A percentile compares a stretch with the other conserved stretches of the same genome.
Evolutionary conservation across 1,284 basidiomycete species (phyloP).

Genomic region (Sporisorium iseilematis-ciliati): DNA sequence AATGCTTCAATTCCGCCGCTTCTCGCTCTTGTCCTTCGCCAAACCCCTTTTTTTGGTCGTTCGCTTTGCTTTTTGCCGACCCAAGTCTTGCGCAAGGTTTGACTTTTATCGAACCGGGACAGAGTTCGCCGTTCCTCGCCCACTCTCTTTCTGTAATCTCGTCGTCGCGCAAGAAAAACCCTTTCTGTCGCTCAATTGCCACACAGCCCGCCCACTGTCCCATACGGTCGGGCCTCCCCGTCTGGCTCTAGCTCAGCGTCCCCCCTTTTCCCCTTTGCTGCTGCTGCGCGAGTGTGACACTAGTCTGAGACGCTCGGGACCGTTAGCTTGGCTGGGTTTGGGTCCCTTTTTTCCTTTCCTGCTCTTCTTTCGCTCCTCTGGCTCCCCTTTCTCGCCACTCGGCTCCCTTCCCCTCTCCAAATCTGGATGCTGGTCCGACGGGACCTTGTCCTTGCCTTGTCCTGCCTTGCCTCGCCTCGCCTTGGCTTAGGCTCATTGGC

Average conservation of each 20-base stretch:
- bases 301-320: not conserved
- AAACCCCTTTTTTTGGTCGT: not conserved
- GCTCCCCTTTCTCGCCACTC: not conserved
- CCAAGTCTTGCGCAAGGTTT: slow-evolving; percentile 2
- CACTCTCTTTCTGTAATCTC: not conserved
- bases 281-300: no score
- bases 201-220: not conserved
- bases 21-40: not conserved
- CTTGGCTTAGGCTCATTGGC: no score
- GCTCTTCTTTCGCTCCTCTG: not conserved
- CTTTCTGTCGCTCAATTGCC: not conserved
- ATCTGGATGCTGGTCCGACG: slow-evolving; percentile 1
- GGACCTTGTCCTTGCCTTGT: not conserved
- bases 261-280: not conserved
- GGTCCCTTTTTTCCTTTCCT: not conserved
- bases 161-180: no score
- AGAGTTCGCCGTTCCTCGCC: not conserved
- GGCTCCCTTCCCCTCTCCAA: not conserved
- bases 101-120: not conserved
- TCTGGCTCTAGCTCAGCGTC: no score
- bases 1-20: not conserved
- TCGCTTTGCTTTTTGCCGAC: not conserved
- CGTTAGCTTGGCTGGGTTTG: not conserved
- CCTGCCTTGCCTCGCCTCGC: no score
- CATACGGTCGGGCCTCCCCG: slow-evolving; percentile 2